Conservation (phyloP, 2,329 filamentous ascomycete genomes). For the Diaporthe amygdali region DNA sequence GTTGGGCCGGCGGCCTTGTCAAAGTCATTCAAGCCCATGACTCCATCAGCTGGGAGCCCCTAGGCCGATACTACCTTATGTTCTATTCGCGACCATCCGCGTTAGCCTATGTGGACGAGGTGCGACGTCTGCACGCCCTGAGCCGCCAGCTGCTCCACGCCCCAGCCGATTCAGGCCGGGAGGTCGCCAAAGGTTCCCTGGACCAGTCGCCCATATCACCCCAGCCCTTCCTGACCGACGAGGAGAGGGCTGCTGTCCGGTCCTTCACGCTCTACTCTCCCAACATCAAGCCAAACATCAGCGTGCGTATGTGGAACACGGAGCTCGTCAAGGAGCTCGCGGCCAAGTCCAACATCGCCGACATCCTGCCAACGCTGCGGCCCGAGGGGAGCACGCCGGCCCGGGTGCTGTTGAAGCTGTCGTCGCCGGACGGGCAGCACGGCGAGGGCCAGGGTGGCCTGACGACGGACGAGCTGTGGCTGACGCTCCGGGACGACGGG, state of each 20-base stretch:
- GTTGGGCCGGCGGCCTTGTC: slow-evolving; percentile 68
- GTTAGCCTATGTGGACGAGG: slow-evolving; percentile 62
- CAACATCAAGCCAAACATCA: slow-evolving; percentile 32
- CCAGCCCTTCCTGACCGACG: slow-evolving; percentile 41
- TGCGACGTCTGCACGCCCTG: slow-evolving; percentile 50
- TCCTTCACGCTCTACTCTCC: slow-evolving; percentile 57
- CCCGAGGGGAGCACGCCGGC: slow-evolving; percentile 28
- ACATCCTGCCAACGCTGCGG: slow-evolving; percentile 29
- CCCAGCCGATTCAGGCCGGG: slow-evolving; percentile 35
- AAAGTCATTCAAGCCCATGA: slow-evolving; percentile 71
- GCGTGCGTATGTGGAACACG: slow-evolving; percentile 26
- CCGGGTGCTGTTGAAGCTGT: slow-evolving; percentile 42
- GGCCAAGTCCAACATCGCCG: slow-evolving; percentile 27
- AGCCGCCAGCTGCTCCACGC: slow-evolving; percentile 34
- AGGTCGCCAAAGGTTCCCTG: slow-evolving; percentile 47
- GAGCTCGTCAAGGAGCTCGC: slow-evolving; percentile 28
- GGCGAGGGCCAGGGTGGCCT: slow-evolving; percentile 35
- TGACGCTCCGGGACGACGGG: slow-evolving; percentile 49
- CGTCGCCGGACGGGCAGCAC: slow-evolving; percentile 29
- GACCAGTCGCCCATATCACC: slow-evolving; percentile 37
- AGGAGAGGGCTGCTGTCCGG: slow-evolving; percentile 44
- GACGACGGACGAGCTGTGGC: slow-evolving; percentile 39
- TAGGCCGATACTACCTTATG: slow-evolving; percentile 71
- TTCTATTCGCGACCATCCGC: slow-evolving; percentile 68
- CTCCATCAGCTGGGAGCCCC: slow-evolving; percentile 64